A percentile compares a stretch with the other conserved stretches of the same genome.
Evolutionary conservation across 2,329 filamentous ascomycete species (phyloP).

Genomic region (Dactylellina sp.): DNA sequence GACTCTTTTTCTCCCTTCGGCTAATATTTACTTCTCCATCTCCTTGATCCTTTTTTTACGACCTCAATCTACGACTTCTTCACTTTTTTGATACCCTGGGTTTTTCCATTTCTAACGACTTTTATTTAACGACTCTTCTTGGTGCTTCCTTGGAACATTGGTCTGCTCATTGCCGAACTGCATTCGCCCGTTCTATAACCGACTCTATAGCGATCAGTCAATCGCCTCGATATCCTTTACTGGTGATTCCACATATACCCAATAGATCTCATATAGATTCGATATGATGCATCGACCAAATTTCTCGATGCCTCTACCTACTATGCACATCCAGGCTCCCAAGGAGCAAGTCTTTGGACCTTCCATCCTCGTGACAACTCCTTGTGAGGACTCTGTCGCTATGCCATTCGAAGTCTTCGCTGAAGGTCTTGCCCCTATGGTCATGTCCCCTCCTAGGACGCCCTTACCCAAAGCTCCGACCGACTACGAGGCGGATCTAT

Average conservation of each 20-base stretch:
- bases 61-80: conserved; percentile 24
- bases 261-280: conserved; percentile 5
- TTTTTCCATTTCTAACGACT: conserved; percentile 24
- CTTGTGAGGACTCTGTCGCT: conserved; percentile 39
- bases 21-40: too few species aligned
- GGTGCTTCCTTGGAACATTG: conserved; percentile 38
- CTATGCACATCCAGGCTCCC: conserved; percentile 26
- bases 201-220: conserved; percentile 10
- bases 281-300: conserved; percentile 49
- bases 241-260: conserved; percentile 8
- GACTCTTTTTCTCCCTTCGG: conserved; percentile 23
- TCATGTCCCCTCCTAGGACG: conserved; percentile 59
- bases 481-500: conserved; percentile 44
- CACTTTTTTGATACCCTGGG: conserved; percentile 51
- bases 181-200: not conserved
- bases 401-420: conserved; percentile 32
- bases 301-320: conserved; percentile 40
- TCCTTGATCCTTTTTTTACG: conserved; percentile 19
- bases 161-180: conserved; percentile 33
- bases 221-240: not conserved
- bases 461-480: conserved; percentile 57
- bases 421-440: conserved; percentile 48
- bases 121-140: conserved; percentile 50
- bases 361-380: conserved; percentile 46
- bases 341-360: conserved; percentile 48